Percentiles rank a stretch among this genome's conserved stretches.
Conservation (phyloP, 768 basidiomycete species). For the Daedalea quercina region DNA sequence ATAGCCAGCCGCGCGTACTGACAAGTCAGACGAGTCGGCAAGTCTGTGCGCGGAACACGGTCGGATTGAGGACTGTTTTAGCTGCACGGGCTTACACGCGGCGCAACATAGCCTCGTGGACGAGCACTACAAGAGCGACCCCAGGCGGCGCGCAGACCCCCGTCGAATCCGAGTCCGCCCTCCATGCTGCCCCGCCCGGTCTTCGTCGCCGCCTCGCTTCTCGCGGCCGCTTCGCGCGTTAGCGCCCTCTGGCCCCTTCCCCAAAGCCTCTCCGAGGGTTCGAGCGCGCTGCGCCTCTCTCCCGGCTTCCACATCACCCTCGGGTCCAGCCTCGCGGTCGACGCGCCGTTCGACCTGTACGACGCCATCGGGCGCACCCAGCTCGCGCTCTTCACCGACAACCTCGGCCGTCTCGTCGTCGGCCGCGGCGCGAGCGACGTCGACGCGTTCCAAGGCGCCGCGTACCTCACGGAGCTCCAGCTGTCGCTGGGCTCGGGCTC, state of each 20-base stretch:
- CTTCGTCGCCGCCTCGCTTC: conserved; percentile 10
- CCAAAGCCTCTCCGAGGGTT: conserved; percentile 21
- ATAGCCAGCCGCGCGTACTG: too few species aligned
- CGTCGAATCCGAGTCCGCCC: not conserved
- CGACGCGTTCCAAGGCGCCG: conserved; percentile 30
- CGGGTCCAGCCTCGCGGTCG: conserved; percentile 22
- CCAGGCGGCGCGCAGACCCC: not conserved
- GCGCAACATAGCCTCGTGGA: not conserved
- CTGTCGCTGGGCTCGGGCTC: conserved; percentile 32
- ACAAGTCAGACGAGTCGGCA: not conserved
- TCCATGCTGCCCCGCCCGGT: conserved; percentile 1
- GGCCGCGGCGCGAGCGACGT: conserved; percentile 50
- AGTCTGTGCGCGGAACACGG: not conserved
- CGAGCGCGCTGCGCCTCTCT: conserved; percentile 31
- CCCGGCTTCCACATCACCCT: conserved; percentile 44
- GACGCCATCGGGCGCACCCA: conserved; percentile 50
- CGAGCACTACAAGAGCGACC: not conserved
- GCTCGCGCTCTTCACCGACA: conserved; percentile 39
- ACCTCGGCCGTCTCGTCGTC: conserved; percentile 50
- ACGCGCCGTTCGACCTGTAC: conserved; percentile 48
- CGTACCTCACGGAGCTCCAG: conserved; percentile 35
- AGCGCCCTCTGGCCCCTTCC: conserved; percentile 34
- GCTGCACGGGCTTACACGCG: not conserved
- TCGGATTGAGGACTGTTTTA: not conserved
- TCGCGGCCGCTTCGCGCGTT: conserved; percentile 14